Conservation (phyloP, 2,329 filamentous ascomycete genomes). For the Emergomyces pasteurianus region DNA sequence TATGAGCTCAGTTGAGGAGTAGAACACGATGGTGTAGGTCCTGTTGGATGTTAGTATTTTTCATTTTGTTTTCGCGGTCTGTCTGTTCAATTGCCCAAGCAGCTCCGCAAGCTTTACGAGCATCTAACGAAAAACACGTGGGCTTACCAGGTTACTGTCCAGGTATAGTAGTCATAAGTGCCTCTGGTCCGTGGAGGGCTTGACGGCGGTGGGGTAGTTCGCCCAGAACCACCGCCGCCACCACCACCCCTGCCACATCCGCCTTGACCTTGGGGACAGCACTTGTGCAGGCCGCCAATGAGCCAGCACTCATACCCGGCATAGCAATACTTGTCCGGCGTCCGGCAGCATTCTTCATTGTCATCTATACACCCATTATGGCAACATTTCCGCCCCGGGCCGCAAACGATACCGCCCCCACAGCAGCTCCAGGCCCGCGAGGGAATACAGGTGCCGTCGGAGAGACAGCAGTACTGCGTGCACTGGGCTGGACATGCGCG, state of each 20-base stretch:
- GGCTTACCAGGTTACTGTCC: constrained; percentile 1
- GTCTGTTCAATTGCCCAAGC: not conserved
- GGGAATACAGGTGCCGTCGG: not conserved
- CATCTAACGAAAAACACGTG: not conserved
- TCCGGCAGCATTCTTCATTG: not conserved
- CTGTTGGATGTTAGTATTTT: not conserved
- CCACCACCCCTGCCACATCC: not conserved
- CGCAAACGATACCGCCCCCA: not conserved
- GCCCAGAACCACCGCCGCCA: not conserved
- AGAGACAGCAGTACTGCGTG: not conserved
- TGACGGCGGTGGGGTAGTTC: not conserved
- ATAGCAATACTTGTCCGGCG: not conserved
- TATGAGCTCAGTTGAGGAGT: not conserved
- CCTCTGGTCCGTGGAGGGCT: not conserved
- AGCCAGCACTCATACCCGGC: not conserved
- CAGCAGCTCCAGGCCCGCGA: not conserved
- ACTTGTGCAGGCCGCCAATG: not conserved
- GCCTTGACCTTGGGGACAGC: not conserved
- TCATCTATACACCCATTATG: not conserved
- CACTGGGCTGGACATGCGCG: not conserved
- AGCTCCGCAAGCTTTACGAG: not conserved
- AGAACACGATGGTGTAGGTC: not conserved
- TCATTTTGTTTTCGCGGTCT: not conserved
- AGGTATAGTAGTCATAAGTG: not conserved
- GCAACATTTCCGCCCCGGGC: not conserved